Base-by-base conservation (phyloP, 345 rosid species). In the Populus pruinosa region DNA sequence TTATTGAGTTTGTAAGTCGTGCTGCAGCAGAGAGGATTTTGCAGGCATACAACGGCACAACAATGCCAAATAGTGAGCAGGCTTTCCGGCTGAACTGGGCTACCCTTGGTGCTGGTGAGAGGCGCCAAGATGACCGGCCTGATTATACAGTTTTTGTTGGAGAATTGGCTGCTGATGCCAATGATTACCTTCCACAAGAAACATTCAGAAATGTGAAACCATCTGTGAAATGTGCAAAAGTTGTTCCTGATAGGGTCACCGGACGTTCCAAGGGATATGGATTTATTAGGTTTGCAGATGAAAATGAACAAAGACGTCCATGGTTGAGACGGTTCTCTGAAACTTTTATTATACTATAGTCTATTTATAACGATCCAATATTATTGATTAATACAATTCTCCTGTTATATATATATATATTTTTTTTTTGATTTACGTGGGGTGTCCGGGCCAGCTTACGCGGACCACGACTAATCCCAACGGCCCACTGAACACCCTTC, bases 211-310 rank as follows among this genome's bases (percentile, higher is more conserved):
- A 56, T 25, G 25, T 25, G 25, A 25, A 25, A 25, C 25, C 86
- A 2, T 90, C 99, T 29, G 89, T 93, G 66, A 95, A 91, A 82
- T 96, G 99, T 75, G 97, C 97, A 3, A 96, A 94, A 85, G 92
- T 92, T 77, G 97, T 96, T 25, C 91, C 88, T 39, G 99, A 96
- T 82, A 91, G 97, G 89, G 77, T 81, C 23, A 96, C 98, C 43
- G 99, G 98, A 59, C 92, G 96, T 23, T 88, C 99, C 21, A 93
- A 96, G 86, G 99, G 99, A 1, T 96, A 96, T 86, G 99, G 98
- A 39, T 96, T 96, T 90, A 94, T 96, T 59, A 92, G 90, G 68
- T 93, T 95, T 84, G 92, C 83, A 6, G 96, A 95, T 82, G 97
- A 95, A 82, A 83, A 29, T 71, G 99, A 95, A 67, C 98, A 95